Evolutionary conservation across 2,329 filamentous ascomycete genomes (phyloP), one percentile per base, ranked within the genome.

Genomic region (Orbilia quercus): DNA sequence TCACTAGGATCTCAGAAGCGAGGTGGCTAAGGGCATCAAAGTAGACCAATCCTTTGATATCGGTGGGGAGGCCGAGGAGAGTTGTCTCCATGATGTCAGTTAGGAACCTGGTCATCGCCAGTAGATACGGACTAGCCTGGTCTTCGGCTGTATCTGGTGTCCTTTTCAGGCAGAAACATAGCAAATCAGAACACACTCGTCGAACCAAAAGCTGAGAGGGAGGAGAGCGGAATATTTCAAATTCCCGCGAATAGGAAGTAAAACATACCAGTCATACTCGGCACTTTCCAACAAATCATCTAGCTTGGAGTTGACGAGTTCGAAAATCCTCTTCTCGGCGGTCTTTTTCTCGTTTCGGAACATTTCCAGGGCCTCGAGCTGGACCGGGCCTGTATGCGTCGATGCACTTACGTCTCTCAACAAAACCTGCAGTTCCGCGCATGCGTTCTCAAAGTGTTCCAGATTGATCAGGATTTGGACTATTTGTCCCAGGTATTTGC

Each of bases 401-500:
- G 76, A 78, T 89, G 4, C 91, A 92, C 6, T 91, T 93, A 54
- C 94, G 88, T 1, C 92, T 92, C 77, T 91, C 87, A 99, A 85
- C 1, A 97, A 85, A 66, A 90, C 86, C 82, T 99, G 93, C 0
- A 99, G 85, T 78, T 98, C 92, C 77, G 89, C 87, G 79, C 95
- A 98, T 3, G 95, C 95, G 51, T 87, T 91, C 82, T 98, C 94
- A 80, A 99, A 98, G 81, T 99, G 92, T 80, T 98, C 94, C 16
- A 99, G 83, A 79, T 99, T 99, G 79, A 96, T 99, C 58, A 99
- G 84, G 77, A 99, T 99, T 80, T 99, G 95, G 22, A 99, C 95
- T 76, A 99, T 98, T 80, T 99, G 95, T 1, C 95, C 95, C 1
- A 97, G 86, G 79, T 99, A 98, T 80, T 98, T 94, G 1, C 92